phyloP scores from a whole-genome alignment of 23 red algal species.

The Gracilariopsis chorda region DNA sequence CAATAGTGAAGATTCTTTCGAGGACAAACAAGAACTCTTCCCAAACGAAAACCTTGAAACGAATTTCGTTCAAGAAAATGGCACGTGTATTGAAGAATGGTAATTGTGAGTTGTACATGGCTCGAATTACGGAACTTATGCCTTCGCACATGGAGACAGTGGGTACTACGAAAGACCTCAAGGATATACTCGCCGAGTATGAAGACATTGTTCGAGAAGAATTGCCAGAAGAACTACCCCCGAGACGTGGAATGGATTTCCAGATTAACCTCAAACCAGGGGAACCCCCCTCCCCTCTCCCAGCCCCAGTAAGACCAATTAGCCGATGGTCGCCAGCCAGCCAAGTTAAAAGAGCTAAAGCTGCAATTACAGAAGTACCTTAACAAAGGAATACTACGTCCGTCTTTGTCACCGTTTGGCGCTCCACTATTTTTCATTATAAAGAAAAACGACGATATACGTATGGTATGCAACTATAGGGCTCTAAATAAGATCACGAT shows the following conservation, averaged over 20 bases:
- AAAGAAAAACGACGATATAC: neutral
- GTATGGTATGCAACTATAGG: neutral
- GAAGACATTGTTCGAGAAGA: neutral
- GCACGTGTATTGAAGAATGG: neutral
- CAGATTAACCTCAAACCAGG: neutral
- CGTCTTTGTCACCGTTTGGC: neutral
- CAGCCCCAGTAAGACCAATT: too few species aligned
- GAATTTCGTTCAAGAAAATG: neutral
- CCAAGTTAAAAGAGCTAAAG: neutral
- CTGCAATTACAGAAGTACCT: neutral
- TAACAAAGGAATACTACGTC: neutral
- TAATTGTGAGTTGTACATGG: neutral
- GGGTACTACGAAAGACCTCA: neutral
- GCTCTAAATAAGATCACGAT: neutral
- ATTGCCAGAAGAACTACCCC: neutral
- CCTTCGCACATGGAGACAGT: neutral
- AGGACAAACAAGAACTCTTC: neutral
- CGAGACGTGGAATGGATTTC: neutral
- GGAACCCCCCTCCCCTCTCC: neutral
- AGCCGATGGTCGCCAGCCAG: neutral
- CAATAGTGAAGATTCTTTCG: neutral
- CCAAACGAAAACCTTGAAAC: neutral
- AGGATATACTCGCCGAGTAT: neutral
- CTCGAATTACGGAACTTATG: neutral
- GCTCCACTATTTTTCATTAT: neutral